Evolutionary conservation across 306 rosid genomes (phyloP).

Genomic region (Glycine latifolia): DNA sequence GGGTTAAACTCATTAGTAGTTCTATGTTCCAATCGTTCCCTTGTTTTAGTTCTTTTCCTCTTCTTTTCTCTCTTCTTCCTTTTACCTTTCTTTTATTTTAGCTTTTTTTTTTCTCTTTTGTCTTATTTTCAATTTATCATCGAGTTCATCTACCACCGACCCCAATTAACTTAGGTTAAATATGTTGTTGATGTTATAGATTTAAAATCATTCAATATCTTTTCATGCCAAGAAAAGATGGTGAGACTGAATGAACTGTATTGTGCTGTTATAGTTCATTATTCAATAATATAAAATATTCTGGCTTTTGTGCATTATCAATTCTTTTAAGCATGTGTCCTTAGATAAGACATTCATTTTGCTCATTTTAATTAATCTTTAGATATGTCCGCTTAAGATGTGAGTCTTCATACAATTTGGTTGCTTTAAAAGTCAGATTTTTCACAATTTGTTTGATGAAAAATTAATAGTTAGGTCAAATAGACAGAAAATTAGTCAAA

Average conservation of each 20-base stretch:
- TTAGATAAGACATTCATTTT: not conserved
- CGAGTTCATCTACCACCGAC: no score
- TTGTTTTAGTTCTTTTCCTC: no score
- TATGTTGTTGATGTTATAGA: no score
- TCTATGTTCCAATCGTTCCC: no score
- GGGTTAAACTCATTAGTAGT: no score
- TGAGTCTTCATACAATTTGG: not conserved
- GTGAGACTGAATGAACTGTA: constrained; percentile 2
- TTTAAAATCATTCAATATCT: not conserved
- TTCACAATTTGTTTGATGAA: not conserved
- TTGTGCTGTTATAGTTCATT: not conserved
- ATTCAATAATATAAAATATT: not conserved
- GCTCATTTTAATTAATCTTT: not conserved
- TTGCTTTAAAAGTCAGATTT: not conserved
- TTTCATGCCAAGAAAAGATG: not conserved
- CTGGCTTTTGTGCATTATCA: not conserved
- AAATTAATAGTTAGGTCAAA: not conserved
- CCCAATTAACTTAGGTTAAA: no score
- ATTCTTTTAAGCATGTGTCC: not conserved
- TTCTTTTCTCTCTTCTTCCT: no score
- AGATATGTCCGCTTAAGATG: not conserved
- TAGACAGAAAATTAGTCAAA: not conserved
- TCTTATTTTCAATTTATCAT: no score
- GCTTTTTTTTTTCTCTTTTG: no score
- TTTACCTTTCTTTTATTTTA: no score